Percentiles rank a stretch among this genome's conserved stretches.
Conservation (phyloP, 2,329 filamentous ascomycete genomes). For the Cordyceps fumosorosea region DNA sequence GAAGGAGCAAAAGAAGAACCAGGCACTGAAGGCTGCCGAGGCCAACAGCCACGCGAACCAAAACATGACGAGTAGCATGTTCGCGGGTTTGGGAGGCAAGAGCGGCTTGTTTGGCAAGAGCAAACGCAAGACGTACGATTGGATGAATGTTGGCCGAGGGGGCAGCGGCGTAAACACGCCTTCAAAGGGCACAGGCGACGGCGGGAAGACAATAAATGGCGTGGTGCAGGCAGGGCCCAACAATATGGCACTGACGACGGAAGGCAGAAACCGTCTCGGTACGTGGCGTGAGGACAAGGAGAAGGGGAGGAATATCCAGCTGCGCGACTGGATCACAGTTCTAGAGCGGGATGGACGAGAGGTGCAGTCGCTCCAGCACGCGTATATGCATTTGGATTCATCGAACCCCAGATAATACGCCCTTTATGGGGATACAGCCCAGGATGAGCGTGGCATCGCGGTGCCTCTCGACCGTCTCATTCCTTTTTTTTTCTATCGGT, state of each 20-base stretch:
- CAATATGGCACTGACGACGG: constrained; percentile 43
- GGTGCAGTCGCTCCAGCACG: constrained; percentile 52
- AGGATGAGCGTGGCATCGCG: neutral
- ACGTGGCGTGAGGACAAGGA: constrained; percentile 71
- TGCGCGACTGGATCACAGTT: constrained; percentile 74
- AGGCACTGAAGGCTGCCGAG: constrained; percentile 70
- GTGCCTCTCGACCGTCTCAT: constrained; percentile 2
- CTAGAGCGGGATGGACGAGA: constrained; percentile 74
- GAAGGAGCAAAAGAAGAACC: constrained; percentile 74
- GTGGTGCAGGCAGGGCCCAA: constrained; percentile 24
- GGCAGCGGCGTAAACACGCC: constrained; percentile 50
- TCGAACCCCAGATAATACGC: constrained; percentile 35
- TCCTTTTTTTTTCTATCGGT: constrained; percentile 21
- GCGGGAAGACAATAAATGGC: constrained; percentile 28
- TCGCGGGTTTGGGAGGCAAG: constrained; percentile 57
- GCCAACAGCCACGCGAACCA: constrained; percentile 74
- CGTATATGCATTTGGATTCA: constrained; percentile 47
- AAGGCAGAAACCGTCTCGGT: constrained; percentile 60
- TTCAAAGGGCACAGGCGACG: constrained; percentile 28
- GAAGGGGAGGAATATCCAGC: constrained; percentile 71
- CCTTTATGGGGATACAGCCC: constrained; percentile 15
- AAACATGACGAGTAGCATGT: constrained; percentile 75
- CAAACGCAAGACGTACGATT: constrained; percentile 65
- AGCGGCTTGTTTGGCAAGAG: constrained; percentile 51
- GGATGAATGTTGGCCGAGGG: constrained; percentile 55